A percentile compares a stretch with the other conserved stretches of the same genome.
Evolutionary conservation across 768 basidiomycete species (phyloP).

Genomic region (Lactarius hatsudake): DNA sequence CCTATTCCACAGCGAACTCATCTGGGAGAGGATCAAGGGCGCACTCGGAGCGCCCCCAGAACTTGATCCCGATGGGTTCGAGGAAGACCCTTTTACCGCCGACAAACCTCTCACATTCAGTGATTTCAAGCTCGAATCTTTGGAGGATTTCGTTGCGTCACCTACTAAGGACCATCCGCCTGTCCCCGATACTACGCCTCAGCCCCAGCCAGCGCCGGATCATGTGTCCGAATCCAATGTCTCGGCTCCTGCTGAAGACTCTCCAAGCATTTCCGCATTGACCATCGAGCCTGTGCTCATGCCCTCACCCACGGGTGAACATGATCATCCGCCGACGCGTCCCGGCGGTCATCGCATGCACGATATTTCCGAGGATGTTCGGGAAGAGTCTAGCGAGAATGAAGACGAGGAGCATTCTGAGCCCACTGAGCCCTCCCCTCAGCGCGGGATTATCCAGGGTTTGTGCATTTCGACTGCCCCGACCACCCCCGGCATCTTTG

Average conservation of each 20-base stretch:
- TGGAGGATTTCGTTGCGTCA: constrained; percentile 6
- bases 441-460: constrained; percentile 44
- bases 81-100: constrained; percentile 23
- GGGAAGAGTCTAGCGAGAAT: constrained; percentile 17
- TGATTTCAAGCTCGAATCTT: constrained; percentile 8
- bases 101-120: constrained; percentile 15
- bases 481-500: constrained; percentile 30
- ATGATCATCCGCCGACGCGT: constrained; percentile 33
- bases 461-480: constrained; percentile 52
- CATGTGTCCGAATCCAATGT: constrained; percentile 10
- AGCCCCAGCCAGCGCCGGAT: constrained; percentile 10
- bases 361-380: constrained; percentile 30
- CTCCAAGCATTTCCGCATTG: constrained; percentile 16
- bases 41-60: constrained; percentile 87
- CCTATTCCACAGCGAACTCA: constrained; percentile 72
- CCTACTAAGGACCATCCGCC: neutral
- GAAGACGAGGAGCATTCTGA: neutral
- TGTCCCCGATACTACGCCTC: neutral
- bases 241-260: neutral
- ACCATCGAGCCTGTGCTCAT: constrained; percentile 57
- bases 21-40: constrained; percentile 89
- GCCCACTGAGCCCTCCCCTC: neutral
- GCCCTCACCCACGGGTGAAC: constrained; percentile 28
- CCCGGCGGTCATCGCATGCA: constrained; percentile 39
- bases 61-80: constrained; percentile 58